phyloP scores from a whole-genome alignment of 2,329 filamentous ascomycete species.

The Leptographium procerum region DNA sequence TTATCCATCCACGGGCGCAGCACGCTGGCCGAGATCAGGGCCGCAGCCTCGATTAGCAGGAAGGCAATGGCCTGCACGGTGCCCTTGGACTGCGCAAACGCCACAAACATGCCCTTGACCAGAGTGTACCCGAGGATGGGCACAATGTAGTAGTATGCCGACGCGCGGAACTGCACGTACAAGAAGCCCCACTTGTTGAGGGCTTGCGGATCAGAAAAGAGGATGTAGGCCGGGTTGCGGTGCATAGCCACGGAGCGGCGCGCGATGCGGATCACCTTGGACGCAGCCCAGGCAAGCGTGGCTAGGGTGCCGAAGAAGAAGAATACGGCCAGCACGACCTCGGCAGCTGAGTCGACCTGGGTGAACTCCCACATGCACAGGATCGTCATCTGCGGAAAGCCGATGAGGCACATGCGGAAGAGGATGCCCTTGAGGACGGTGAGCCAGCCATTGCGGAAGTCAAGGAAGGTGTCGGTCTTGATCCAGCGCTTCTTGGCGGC shows the following conservation, averaged over 20 bases:
- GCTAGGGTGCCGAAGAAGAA: slow-evolving; percentile 66
- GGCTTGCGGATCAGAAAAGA: slow-evolving; percentile 74
- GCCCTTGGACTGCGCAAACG: slow-evolving; percentile 55
- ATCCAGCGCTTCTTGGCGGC: slow-evolving; percentile 61
- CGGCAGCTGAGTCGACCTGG: slow-evolving; percentile 62
- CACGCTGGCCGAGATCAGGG: slow-evolving; percentile 61
- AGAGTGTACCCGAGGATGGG: slow-evolving; percentile 61
- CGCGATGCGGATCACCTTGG: slow-evolving; percentile 72
- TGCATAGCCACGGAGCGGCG: slow-evolving; percentile 74
- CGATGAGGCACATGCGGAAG: slow-evolving; percentile 72
- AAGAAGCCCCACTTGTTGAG: slow-evolving; percentile 91
- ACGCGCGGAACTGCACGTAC: slow-evolving; percentile 81
- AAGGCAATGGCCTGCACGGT: slow-evolving; percentile 65
- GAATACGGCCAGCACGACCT: slow-evolving; percentile 68
- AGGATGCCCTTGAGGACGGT: slow-evolving; percentile 78
- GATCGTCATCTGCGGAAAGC: slow-evolving; percentile 74
- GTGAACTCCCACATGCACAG: slow-evolving; percentile 82
- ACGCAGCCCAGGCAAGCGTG: slow-evolving; percentile 65
- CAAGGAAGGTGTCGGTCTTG: slow-evolving; percentile 60
- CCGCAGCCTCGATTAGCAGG: slow-evolving; percentile 61
- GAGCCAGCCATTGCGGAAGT: slow-evolving; percentile 81
- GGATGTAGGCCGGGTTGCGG: slow-evolving; percentile 82
- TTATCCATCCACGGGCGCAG: slow-evolving; percentile 91
- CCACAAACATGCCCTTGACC: slow-evolving; percentile 73
- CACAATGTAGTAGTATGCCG: slow-evolving; percentile 79